Evolutionary conservation across 139 green algal species (phyloP).

Genomic region (Chlamydomonas eustigma): DNA sequence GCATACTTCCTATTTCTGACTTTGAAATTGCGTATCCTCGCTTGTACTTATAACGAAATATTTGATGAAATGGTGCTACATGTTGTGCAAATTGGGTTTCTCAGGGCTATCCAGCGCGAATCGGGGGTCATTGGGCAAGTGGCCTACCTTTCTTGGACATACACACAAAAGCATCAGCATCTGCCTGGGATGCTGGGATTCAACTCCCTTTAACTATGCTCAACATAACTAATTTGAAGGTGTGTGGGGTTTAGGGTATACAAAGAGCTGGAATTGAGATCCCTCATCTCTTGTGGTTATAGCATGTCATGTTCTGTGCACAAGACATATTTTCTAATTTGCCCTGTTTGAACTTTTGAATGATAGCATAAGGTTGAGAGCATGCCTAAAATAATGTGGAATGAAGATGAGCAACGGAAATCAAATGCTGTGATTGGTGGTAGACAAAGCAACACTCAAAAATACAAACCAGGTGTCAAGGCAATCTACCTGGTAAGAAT

Average conservation of each 20-base stretch:
- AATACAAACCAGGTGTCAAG: constrained; percentile 61
- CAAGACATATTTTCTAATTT: too few relatives aligned
- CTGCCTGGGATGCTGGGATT: constrained; percentile 30
- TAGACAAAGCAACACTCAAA: constrained; percentile 34
- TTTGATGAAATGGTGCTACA: too few relatives aligned
- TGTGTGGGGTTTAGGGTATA: too few relatives aligned
- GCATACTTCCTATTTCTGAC: too few relatives aligned
- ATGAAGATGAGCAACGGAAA: constrained; percentile 23
- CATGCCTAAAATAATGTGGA: constrained; percentile 40
- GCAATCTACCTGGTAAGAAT: constrained; percentile 46
- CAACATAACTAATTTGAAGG: constrained; percentile 42
- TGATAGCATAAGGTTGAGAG: constrained; percentile 10
- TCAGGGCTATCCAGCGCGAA: constrained; percentile 9
- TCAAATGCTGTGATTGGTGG: constrained; percentile 54
- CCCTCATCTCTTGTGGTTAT: too few relatives aligned
- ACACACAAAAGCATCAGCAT: constrained; percentile 3
- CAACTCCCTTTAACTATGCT: constrained; percentile 46
- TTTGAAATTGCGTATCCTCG: too few relatives aligned
- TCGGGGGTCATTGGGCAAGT: constrained; percentile 44
- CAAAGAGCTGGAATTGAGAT: too few relatives aligned
- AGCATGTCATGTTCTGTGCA: too few relatives aligned
- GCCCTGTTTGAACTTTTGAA: too few relatives aligned
- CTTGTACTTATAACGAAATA: too few relatives aligned
- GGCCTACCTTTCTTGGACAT: constrained; percentile 46
- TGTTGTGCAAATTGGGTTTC: too few relatives aligned